Base-by-base conservation (phyloP, 208 protist species). In the Herpetomonas samuelpessoai region DNA sequence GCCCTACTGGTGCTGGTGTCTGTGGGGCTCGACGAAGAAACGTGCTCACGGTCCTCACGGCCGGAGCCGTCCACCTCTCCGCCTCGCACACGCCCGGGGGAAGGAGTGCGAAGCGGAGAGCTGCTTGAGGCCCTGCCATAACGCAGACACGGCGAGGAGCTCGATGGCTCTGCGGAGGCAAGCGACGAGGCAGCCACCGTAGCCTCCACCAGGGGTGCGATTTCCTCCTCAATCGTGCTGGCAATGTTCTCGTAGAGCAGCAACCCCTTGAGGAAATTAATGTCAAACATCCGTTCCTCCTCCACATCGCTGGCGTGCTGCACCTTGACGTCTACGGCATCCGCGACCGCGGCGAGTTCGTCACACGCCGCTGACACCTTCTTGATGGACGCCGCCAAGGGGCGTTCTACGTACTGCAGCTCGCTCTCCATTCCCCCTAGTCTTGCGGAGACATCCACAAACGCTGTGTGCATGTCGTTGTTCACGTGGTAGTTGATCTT, bases 341-440 rank as follows among this genome's bases (percentile, higher is more conserved):
- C 48, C 49, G 74, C 71, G n/a, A 76, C 58, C 27, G 65, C 44
- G 12, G 60, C 29, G 0, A 96, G 63, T 35, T 71, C 76, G 2
- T 57, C 52, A 10, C 74, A 66, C 12, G 71, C 76, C 10, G 44
- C 55, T n/a, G 57, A 63, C 3, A 92, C 39, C 50, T 81, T 81
- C 56, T 85, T 72, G 30, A 82, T 74, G 16, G 74, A 61, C 0
- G 58, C 63, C 27, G 63, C 45, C 21, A 96, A 68, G 0, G 87
- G 84, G 22, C 77, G 68, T 52, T 84, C 68, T 59, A 88, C 73
- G 44, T 68, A 79, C 12, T 82, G 79, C 46, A 96, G 59, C 44
- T 96, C 81, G 31, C 88, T 80, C 31, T 82, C 66, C 74, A 96
- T 86, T 0, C 81, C 85, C 12, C 86, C 71, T 25, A 93, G 66